A percentile compares a stretch with the other conserved stretches of the same genome.
These are phyloP conservation scores for Backusella tuberculispora DNA, from an alignment of 192 early-diverging fungal species.

Conservation along the genomic window DNA sequence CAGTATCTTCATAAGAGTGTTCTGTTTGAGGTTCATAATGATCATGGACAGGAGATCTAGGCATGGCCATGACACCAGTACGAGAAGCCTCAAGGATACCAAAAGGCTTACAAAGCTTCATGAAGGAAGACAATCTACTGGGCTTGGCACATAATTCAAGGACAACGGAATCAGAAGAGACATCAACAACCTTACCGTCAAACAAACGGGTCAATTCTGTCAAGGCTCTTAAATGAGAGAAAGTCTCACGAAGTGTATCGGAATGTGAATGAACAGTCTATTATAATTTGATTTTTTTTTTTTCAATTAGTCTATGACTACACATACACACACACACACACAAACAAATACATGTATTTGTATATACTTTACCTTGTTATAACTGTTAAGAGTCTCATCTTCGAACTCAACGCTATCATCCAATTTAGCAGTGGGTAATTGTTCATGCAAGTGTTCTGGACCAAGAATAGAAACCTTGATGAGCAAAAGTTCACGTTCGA, in stretches of 20 bases:
- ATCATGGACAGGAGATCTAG: constrained; percentile 83
- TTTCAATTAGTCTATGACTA: too few relatives aligned
- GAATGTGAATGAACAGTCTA: constrained; percentile 37
- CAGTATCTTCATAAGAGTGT: constrained; percentile 61
- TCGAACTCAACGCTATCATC: constrained; percentile 40
- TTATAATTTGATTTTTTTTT: not conserved
- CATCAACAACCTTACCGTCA: constrained; percentile 86
- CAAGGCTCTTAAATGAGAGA: constrained; percentile 75
- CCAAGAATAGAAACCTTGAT: constrained; percentile 90
- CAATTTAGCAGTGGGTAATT: constrained; percentile 42
- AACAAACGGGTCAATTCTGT: constrained; percentile 85
- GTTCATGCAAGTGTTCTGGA: constrained; percentile 64
- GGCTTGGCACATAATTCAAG: constrained; percentile 90
- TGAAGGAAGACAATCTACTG: constrained; percentile 85
- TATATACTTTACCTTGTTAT: constrained; percentile 22
- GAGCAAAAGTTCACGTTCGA: constrained; percentile 92
- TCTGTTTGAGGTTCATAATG: constrained; percentile 70
- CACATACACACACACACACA: not conserved
- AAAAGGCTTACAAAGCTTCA: constrained; percentile 92
- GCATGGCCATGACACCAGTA: constrained; percentile 96
- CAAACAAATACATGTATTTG: not conserved
- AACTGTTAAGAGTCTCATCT: constrained; percentile 25
- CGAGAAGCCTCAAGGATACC: constrained; percentile 94
- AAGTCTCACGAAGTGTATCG: constrained; percentile 53
- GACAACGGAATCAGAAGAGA: constrained; percentile 80